A percentile compares a stretch with the other conserved stretches of the same genome.
phyloP scores from a whole-genome alignment of 2,329 filamentous ascomycete species.

The Rachicladosporium sp. region DNA sequence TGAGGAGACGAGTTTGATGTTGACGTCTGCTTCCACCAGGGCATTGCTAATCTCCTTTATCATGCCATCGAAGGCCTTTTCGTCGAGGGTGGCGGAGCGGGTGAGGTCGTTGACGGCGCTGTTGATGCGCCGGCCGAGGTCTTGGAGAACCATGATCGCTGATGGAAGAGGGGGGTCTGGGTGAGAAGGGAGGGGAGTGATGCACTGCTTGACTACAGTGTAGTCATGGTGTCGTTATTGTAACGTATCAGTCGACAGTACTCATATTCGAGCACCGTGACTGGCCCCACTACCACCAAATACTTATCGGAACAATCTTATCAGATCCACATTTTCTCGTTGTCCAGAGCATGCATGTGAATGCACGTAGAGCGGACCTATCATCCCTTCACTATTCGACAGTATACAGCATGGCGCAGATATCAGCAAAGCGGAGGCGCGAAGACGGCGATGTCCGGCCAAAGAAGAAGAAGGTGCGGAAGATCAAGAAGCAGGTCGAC shows the following conservation, averaged over 20 bases:
- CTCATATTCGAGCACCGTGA: no score
- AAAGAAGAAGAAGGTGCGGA: slow-evolving; percentile 41
- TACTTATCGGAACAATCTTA: background rate
- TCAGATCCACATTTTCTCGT: no score
- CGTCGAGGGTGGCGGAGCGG: slow-evolving; percentile 81
- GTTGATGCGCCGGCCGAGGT: slow-evolving; percentile 96
- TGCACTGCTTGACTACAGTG: background rate
- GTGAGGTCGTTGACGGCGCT: slow-evolving; percentile 89
- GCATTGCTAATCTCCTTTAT: slow-evolving; percentile 96
- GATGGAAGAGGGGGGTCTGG: no score
- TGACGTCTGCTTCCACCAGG: slow-evolving; percentile 92
- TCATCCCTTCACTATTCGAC: slow-evolving; percentile 1
- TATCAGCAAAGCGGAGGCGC: slow-evolving; percentile 22
- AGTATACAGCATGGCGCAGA: slow-evolving; percentile 12
- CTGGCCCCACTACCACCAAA: no score
- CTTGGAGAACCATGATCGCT: slow-evolving; percentile 83
- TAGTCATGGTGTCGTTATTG: background rate
- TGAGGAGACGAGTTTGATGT: slow-evolving; percentile 80
- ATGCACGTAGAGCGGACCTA: background rate
- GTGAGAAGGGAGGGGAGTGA: background rate
- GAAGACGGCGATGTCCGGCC: slow-evolving; percentile 47
- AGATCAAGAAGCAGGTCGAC: slow-evolving; percentile 48
- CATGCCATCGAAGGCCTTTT: slow-evolving; percentile 98
- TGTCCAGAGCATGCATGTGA: no score
- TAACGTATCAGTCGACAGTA: background rate